phyloP scores from a whole-genome alignment of 2,329 filamentous ascomycete genomes.

The Neopestalotiopsis clavispora region DNA sequence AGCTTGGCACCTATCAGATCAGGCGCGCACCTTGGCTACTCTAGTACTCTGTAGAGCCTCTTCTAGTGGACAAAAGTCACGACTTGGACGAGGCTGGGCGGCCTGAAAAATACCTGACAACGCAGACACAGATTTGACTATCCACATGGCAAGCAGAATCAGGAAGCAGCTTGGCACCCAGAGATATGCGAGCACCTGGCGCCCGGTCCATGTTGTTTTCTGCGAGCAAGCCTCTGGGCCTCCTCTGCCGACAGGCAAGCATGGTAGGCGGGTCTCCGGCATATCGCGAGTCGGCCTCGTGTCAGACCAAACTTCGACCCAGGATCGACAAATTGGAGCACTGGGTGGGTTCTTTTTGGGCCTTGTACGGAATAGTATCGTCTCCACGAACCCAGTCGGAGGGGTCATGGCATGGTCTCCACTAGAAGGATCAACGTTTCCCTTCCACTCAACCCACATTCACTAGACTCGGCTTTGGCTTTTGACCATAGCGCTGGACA shows the following conservation, averaged over 20 bases:
- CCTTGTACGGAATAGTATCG: not conserved
- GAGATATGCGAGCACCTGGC: not conserved
- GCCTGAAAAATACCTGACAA: conserved; percentile 3
- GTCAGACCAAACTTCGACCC: conserved; percentile 9
- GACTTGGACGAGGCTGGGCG: not conserved
- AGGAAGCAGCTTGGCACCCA: not conserved
- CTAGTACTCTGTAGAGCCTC: not conserved
- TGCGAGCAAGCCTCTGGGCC: not conserved
- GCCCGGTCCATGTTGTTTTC: not conserved
- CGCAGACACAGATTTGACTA: not conserved
- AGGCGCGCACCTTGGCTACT: not conserved
- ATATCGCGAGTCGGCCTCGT: conserved; percentile 15
- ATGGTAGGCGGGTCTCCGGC: not conserved
- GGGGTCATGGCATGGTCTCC: conserved; percentile 7
- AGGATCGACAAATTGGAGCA: conserved; percentile 1
- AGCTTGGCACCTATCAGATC: not conserved
- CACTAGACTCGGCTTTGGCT: conserved; percentile 10
- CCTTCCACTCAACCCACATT: conserved; percentile 9
- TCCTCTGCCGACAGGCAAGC: conserved; percentile 4
- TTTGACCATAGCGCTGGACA: conserved; percentile 8
- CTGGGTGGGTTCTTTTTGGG: conserved; percentile 3
- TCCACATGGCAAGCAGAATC: not conserved
- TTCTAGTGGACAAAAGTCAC: not conserved
- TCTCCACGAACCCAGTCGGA: conserved; percentile 11
- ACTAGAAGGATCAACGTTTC: conserved; percentile 17